Base-by-base conservation (phyloP, 2,329 filamentous ascomycete species). In the Phoma herbarum region DNA sequence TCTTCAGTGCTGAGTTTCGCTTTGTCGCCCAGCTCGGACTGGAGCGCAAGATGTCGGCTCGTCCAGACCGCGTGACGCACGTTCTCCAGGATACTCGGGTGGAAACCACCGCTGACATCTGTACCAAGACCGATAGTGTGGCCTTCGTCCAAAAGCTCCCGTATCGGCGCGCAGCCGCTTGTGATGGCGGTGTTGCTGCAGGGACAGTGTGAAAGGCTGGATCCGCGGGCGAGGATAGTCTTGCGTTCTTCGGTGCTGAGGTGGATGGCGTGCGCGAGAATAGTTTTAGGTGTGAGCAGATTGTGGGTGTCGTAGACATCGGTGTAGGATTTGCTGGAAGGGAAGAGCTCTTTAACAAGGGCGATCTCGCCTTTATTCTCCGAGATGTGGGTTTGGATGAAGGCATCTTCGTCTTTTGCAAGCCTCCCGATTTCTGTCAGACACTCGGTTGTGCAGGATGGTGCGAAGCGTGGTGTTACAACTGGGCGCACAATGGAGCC, bases 41-140 rank as follows among this genome's bases (percentile, higher is more conserved):
- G 74, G 82, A 91, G 86, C 23, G 89, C 85, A 45, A 90, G 80
- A 81, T 90, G 87, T 28, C 93, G 82, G 63, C 88, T 92, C 1
- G 94, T 91, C 61, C 97, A 84, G 49, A 88, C 85, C 0, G 94
- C 92, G 71, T 95, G 91, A 14, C 93, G 81, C 42, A 89, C 91
- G n/a, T 92, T 88, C 65, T 95, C 91, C 0, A 98, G 84, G 10
- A 98, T 85, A 60, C 87, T 91, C 0, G 91, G 84, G 54, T 88
- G 91, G 75, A 94, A 97, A 0, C 95, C 95, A 2, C 94, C 95
- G 67, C 87, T 91, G 57, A 98, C 88, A 75, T 99, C 95, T 0
- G 94, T 98, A 0, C 95, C 95, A 0, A 99, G 80, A 0, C 95
- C 94, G 6, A 97, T 88, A 0, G 86, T 87, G 44, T 98, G 83